A percentile compares a stretch with the other conserved stretches of the same genome.
Conservation (phyloP, 768 basidiomycete genomes). For the Mycena pura region DNA sequence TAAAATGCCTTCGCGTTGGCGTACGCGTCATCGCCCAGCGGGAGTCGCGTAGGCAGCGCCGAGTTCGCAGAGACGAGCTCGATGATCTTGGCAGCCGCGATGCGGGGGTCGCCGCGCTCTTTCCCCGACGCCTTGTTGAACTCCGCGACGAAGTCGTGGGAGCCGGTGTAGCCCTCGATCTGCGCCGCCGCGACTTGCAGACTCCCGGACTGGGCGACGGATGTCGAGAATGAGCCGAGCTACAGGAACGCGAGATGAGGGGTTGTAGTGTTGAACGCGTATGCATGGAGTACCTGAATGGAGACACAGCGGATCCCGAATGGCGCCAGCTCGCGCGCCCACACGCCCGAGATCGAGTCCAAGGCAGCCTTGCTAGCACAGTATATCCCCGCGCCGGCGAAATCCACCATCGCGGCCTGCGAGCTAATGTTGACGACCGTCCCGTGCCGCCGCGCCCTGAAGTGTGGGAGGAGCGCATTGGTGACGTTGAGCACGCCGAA, state of each 20-base stretch:
- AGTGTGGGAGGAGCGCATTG: conserved; percentile 36
- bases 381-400: conserved; percentile 27
- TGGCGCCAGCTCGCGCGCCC: neutral
- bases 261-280: no score
- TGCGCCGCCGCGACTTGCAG: conserved; percentile 5
- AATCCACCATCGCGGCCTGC: conserved; percentile 12
- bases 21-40: conserved; percentile 11
- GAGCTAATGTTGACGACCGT: conserved; percentile 31
- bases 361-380: conserved; percentile 29
- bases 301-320: conserved; percentile 14
- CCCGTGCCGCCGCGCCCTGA: conserved; percentile 19
- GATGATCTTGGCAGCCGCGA: conserved; percentile 22
- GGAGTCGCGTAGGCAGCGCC: conserved; percentile 21
- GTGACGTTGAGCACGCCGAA: conserved; percentile 36
- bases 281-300: neutral
- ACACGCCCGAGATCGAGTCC: conserved; percentile 18
- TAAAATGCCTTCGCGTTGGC: neutral
- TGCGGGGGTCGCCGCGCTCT: conserved; percentile 21
- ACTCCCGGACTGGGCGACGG: conserved; percentile 20
- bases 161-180: conserved; percentile 21
- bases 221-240: conserved; percentile 25
- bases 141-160: conserved; percentile 11
- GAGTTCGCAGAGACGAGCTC: conserved; percentile 15
- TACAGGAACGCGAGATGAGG: neutral
- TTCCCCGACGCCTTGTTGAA: conserved; percentile 17